Conservation (phyloP, 345 rosid species). For the Lepidium aucheri region DNA sequence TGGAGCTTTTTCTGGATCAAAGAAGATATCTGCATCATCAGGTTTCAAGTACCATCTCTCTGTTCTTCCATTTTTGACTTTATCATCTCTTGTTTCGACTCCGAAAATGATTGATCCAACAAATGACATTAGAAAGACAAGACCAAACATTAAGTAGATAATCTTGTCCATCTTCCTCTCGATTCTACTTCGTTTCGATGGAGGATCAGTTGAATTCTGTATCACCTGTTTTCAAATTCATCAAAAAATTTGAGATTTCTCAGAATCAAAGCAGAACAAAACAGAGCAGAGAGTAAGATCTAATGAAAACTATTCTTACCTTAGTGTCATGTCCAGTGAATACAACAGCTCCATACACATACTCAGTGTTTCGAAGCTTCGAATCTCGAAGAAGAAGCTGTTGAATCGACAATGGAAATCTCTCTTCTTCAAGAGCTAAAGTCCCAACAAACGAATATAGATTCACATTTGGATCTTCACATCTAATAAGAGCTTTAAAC, state of each 20-base stretch:
- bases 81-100: slow-evolving; percentile 50
- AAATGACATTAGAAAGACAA: slow-evolving; percentile 45
- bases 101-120: slow-evolving; percentile 77
- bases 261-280: not conserved
- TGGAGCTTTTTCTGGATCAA: slow-evolving; percentile 49
- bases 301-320: slow-evolving; percentile 10
- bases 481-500: slow-evolving; percentile 57
- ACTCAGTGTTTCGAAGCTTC: slow-evolving; percentile 78
- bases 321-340: slow-evolving; percentile 95
- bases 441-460: slow-evolving; percentile 74
- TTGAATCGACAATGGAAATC: slow-evolving; percentile 62
- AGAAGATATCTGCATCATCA: slow-evolving; percentile 37
- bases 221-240: slow-evolving; percentile 34
- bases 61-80: slow-evolving; percentile 41
- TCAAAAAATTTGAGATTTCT: not conserved
- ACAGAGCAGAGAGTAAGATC: not conserved
- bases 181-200: slow-evolving; percentile 80
- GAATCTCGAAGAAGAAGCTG: slow-evolving; percentile 90
- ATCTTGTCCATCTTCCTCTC: slow-evolving; percentile 84
- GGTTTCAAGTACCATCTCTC: slow-evolving; percentile 88
- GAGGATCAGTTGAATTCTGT: slow-evolving; percentile 80
- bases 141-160: slow-evolving; percentile 55
- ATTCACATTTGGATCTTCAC: slow-evolving; percentile 94
- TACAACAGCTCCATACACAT: slow-evolving; percentile 67
- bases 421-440: slow-evolving; percentile 52